These are phyloP conservation scores for Penicillium thymicola DNA, from an alignment of 2,329 filamentous ascomycete genomes.

Conservation along the genomic window DNA sequence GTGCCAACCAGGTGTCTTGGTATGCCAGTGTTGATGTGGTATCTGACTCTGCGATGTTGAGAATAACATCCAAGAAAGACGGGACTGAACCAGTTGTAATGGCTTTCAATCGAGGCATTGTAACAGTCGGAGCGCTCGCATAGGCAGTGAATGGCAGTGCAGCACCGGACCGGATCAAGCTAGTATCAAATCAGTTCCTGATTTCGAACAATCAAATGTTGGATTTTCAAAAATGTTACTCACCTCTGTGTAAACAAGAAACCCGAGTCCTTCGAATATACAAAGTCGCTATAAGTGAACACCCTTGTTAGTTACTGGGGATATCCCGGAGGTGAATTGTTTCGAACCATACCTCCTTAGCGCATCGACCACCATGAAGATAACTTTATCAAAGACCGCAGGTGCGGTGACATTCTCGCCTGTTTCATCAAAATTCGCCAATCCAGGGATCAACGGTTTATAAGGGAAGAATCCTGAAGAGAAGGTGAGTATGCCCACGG, in stretches of 20 bases:
- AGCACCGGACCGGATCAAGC: constrained; percentile 75
- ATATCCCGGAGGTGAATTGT: background rate
- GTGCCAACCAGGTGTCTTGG: constrained; percentile 95
- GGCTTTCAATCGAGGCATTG: constrained; percentile 95
- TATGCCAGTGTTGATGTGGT: constrained; percentile 79
- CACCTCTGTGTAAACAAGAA: constrained; percentile 88
- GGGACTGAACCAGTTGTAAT: constrained; percentile 98
- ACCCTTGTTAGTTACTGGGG: background rate
- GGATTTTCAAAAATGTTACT: constrained; percentile 2
- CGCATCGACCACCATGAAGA: constrained; percentile 98
- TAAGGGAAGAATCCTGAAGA: constrained; percentile 95
- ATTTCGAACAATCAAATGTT: background rate
- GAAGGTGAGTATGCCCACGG: constrained; percentile 71
- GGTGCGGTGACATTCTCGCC: constrained; percentile 48
- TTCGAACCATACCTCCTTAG: constrained; percentile 65
- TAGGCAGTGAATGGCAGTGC: constrained; percentile 94
- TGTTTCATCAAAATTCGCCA: constrained; percentile 63
- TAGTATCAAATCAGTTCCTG: constrained; percentile 37
- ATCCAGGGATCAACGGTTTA: constrained; percentile 84
- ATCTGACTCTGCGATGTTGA: constrained; percentile 94
- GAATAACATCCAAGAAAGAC: constrained; percentile 92
- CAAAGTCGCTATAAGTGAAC: constrained; percentile 71
- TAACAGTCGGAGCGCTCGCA: constrained; percentile 94
- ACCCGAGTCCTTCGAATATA: constrained; percentile 74
- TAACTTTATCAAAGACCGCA: constrained; percentile 78